Percentiles rank a stretch among this genome's conserved stretches.
These are phyloP conservation scores for Diplodia seriata DNA, from an alignment of 2,329 filamentous ascomycete species.

Conservation along the genomic window DNA sequence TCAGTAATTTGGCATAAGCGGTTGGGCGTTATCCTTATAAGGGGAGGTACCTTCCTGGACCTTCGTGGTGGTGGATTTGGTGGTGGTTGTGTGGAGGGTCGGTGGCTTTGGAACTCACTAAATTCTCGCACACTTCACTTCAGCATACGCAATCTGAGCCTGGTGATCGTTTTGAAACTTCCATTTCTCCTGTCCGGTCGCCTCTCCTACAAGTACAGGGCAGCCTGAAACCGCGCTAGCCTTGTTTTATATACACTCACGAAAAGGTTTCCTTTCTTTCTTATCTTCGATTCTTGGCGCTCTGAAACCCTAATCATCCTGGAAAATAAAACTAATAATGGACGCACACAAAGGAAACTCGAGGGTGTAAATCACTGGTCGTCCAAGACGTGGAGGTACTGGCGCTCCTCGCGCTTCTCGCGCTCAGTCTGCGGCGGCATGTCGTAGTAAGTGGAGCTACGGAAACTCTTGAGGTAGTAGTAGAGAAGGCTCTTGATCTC, in stretches of 20 bases:
- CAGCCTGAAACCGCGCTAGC: constrained; percentile 18
- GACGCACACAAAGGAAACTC: constrained; percentile 14
- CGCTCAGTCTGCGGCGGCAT: constrained; percentile 92
- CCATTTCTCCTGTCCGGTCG: constrained; percentile 15
- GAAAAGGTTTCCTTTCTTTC: constrained; percentile 2
- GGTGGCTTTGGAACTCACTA: background rate
- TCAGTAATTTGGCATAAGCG: constrained; percentile 17
- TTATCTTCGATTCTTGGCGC: constrained; percentile 6
- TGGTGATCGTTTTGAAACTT: constrained; percentile 4
- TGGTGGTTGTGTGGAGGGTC: background rate
- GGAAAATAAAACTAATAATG: background rate
- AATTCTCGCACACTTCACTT: background rate
- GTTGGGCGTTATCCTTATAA: background rate
- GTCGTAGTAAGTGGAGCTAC: constrained; percentile 88
- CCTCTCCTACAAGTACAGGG: constrained; percentile 24
- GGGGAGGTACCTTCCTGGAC: background rate
- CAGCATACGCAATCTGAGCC: background rate
- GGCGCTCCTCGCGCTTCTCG: constrained; percentile 93
- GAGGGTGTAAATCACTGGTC: constrained; percentile 43
- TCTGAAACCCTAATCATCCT: background rate
- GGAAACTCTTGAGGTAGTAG: constrained; percentile 93
- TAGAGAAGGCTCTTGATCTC: constrained; percentile 88
- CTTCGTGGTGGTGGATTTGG: background rate
- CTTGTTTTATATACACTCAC: constrained; percentile 23
- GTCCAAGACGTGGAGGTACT: constrained; percentile 84